Conservation (phyloP, 768 basidiomycete species). For the Mycena galericulata region DNA sequence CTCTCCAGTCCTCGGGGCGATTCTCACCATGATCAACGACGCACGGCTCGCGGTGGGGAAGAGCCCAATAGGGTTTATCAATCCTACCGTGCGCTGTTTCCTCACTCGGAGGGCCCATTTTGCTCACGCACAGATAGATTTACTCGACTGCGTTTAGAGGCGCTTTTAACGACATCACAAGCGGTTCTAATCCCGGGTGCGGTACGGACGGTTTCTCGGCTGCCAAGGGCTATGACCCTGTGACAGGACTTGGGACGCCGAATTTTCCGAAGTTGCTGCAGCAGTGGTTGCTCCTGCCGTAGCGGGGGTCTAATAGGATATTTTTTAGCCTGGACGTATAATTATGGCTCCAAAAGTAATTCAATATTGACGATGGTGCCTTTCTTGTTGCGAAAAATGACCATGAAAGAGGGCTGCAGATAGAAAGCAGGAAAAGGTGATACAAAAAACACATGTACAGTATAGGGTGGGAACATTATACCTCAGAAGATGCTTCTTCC, state of each 20-base stretch:
- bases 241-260: conserved; percentile 64
- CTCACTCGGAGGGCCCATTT: neutral
- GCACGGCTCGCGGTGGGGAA: conserved; percentile 48
- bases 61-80: conserved; percentile 50
- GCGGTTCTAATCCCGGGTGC: conserved; percentile 58
- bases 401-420: too few species aligned
- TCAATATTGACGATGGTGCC: too few species aligned
- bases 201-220: conserved; percentile 49
- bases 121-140: conserved; percentile 45
- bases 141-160: conserved; percentile 54
- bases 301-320: neutral
- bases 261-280: conserved; percentile 50
- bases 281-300: conserved; percentile 43
- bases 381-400: too few species aligned
- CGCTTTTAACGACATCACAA: conserved; percentile 61
- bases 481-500: conserved; percentile 23
- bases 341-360: too few species aligned
- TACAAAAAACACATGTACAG: neutral
- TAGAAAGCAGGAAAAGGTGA: too few species aligned
- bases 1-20: conserved; percentile 44
- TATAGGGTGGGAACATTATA: conserved; percentile 32
- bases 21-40: conserved; percentile 55
- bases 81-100: conserved; percentile 41
- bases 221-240: conserved; percentile 53
- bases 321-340: too few species aligned